These are phyloP conservation scores for Termitomyces sp. DNA, from an alignment of 768 basidiomycete species.

Conservation along the genomic window DNA sequence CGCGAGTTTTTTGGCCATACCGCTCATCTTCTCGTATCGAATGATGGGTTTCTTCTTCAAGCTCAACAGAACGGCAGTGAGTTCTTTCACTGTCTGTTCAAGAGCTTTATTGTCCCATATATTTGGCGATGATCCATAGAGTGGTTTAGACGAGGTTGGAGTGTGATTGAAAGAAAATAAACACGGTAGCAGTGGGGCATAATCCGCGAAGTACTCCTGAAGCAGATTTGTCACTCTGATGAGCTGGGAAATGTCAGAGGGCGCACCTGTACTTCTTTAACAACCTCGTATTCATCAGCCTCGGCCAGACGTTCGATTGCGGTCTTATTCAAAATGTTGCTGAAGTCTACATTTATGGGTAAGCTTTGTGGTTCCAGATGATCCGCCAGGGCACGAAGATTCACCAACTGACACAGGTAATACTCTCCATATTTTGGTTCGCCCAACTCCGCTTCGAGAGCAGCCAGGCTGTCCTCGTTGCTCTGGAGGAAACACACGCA, in stretches of 20 bases:
- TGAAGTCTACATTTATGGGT: conserved; percentile 68
- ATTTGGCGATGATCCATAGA: conserved; percentile 72
- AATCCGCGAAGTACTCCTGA: conserved; percentile 98
- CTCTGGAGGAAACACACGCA: conserved; percentile 93
- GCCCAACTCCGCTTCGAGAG: conserved; percentile 77
- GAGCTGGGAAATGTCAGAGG: neutral
- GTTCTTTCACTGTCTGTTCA: conserved; percentile 73
- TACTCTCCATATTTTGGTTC: conserved; percentile 97
- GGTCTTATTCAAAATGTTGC: conserved; percentile 86
- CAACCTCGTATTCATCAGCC: conserved; percentile 94
- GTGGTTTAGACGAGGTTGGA: conserved; percentile 56
- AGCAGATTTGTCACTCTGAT: conserved; percentile 4
- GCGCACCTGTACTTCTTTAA: conserved; percentile 91
- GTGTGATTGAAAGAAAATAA: conserved; percentile 85
- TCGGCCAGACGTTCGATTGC: conserved; percentile 91
- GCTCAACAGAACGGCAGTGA: conserved; percentile 85
- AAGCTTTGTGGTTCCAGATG: conserved; percentile 17
- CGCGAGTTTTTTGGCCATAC: conserved; percentile 88
- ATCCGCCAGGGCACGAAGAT: conserved; percentile 33
- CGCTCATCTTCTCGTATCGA: conserved; percentile 90
- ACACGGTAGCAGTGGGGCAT: conserved; percentile 79
- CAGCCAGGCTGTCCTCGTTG: conserved; percentile 77
- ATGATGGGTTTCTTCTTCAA: conserved; percentile 95
- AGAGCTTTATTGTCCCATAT: conserved; percentile 76
- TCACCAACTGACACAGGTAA: conserved; percentile 96